These are phyloP conservation scores for Linderniella brevidens DNA, from an alignment of 257 asterid species.

Conservation along the genomic window DNA sequence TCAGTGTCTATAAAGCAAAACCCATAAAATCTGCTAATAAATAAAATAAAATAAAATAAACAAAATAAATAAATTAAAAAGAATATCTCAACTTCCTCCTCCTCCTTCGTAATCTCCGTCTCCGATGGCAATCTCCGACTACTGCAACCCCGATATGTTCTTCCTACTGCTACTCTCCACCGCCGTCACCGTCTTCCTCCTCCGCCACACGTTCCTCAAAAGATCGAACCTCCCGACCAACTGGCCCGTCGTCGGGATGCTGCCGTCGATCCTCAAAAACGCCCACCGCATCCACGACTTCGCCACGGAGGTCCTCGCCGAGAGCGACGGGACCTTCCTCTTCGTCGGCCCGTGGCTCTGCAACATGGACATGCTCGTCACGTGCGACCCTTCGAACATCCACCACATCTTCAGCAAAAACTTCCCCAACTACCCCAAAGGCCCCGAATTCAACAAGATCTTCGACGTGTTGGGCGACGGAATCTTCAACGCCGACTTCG, in stretches of 20 bases:
- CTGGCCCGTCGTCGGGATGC: slow-evolving; percentile 34
- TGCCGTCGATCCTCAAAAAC: slow-evolving; percentile 19
- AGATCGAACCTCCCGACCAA: slow-evolving; percentile 14
- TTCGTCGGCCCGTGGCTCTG: slow-evolving; percentile 20
- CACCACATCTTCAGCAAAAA: slow-evolving; percentile 29
- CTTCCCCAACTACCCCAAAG: slow-evolving; percentile 30
- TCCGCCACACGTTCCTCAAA: not conserved
- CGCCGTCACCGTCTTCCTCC: not conserved
- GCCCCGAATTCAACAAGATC: slow-evolving; percentile 23
- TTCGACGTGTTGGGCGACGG: slow-evolving; percentile 35
- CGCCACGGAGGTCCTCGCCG: slow-evolving; percentile 14
- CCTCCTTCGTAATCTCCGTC: not conserved
- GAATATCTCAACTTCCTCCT: too few relatives aligned
- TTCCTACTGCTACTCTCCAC: not conserved
- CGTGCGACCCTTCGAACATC: slow-evolving; percentile 32
- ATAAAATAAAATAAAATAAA: too few relatives aligned
- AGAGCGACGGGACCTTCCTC: slow-evolving; percentile 17
- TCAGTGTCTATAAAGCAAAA: too few relatives aligned
- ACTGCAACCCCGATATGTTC: not conserved
- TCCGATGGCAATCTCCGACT: not conserved
- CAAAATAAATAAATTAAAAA: too few relatives aligned
- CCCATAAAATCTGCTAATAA: too few relatives aligned
- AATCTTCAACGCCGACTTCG: slow-evolving; percentile 26
- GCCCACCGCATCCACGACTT: slow-evolving; percentile 15
- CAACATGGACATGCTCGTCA: slow-evolving; percentile 21